Conservation (phyloP, 2,329 filamentous ascomycete genomes). For the Cadophora malorum region DNA sequence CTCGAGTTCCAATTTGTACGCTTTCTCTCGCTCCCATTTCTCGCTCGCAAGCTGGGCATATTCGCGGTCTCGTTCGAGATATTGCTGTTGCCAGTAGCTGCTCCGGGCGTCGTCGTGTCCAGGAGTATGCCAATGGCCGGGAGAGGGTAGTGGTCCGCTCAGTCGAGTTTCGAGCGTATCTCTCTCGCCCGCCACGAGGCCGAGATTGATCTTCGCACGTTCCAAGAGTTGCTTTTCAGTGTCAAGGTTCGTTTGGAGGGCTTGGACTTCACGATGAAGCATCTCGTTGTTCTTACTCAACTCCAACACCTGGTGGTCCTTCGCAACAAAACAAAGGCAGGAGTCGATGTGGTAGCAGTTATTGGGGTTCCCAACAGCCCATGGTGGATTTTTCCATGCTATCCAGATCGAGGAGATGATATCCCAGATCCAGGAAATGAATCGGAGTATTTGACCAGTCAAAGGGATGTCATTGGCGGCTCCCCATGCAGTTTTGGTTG, state of each 20-base stretch:
- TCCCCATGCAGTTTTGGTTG: not conserved
- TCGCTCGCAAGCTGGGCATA: not conserved
- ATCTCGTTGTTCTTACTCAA: not conserved
- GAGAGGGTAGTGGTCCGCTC: not conserved
- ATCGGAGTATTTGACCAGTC: not conserved
- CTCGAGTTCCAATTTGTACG: constrained; percentile 7
- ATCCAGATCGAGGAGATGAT: not conserved
- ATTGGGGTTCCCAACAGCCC: not conserved
- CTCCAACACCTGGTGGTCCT: not conserved
- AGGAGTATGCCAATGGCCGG: not conserved
- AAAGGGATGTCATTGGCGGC: not conserved
- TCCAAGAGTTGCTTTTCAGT: not conserved
- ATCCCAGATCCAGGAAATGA: not conserved
- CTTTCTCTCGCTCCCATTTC: not conserved
- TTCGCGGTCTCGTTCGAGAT: not conserved
- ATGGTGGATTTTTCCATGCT: not conserved
- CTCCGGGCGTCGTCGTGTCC: not conserved
- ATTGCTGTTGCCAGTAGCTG: not conserved
- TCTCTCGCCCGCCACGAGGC: not conserved
- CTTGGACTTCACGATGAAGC: not conserved
- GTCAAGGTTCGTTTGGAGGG: not conserved
- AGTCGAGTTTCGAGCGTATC: not conserved
- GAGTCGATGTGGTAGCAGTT: not conserved
- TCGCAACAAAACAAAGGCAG: not conserved
- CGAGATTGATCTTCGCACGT: not conserved